Evolutionary conservation across 2,329 filamentous ascomycete genomes (phyloP), one percentile per base, ranked within the genome.

Genomic region (Monilinia fructigena): DNA sequence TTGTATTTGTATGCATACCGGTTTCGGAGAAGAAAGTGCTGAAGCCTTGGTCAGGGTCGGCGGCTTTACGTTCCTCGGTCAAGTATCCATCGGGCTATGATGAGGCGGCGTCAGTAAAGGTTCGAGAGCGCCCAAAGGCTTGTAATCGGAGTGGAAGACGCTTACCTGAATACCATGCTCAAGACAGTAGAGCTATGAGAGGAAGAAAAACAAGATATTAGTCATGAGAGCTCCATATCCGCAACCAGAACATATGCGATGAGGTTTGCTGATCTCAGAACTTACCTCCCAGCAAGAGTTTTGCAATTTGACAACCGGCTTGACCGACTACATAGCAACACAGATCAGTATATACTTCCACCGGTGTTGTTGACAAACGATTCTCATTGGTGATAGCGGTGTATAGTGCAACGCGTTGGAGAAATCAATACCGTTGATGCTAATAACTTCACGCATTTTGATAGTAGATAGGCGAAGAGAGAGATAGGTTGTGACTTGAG

Each of bases 11-110:
- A 67, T 65, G 73, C 83, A 74, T 91, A 98, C 95, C 94, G 78
- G 95, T 98, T 87, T 99, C 95, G 75, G 94, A 97, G 87, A 99
- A 99, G 88, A 99, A 99, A 77, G 95, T 99, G 86, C 93, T 97
- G 88, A 99, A 99, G 74, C 95, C 95, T 78, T 97, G 91, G 80
- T 98, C 95, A 72, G 93, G 91, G 72, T 96, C 91, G 78, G 89
- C 88, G 75, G 87, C 88, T 86, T 98, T 97, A 82, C 93, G 93
- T 86, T 98, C 94, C 79, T 97, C 94, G 73, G 93, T 98, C 81
- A 99, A 89, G 85, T 91, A 98, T 80, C 95, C 95, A 88, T 99
- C 95, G 76, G 95, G 94, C 94, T 99, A 69, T 68, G 63, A 63
- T 55, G 67, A 70, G 63, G 70, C 74, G 66, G 64, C 67, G 76